A percentile compares a stretch with the other conserved stretches of the same genome.
Evolutionary conservation across 805 yeast genomes (phyloP).

Genomic region (Kurtzmaniella fragi): DNA sequence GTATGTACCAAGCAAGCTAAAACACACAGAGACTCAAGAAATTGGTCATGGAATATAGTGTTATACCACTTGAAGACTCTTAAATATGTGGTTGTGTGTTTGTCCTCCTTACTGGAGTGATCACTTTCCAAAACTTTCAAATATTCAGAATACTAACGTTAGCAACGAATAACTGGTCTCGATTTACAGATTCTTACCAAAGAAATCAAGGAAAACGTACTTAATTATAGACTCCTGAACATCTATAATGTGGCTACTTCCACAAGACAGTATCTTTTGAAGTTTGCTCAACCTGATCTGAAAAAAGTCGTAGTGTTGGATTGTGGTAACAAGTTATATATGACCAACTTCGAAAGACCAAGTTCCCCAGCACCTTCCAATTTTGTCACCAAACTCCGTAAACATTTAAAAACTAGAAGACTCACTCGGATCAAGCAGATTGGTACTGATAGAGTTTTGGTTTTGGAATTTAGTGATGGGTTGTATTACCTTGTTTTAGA

Average conservation of each 20-base stretch:
- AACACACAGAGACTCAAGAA: too few relatives aligned
- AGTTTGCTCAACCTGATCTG: conserved; percentile 79
- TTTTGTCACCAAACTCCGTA: conserved; percentile 80
- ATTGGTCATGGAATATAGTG: too few relatives aligned
- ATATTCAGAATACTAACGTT: not conserved
- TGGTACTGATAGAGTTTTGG: conserved; percentile 77
- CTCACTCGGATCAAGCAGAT: conserved; percentile 70
- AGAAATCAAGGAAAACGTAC: conserved; percentile 56
- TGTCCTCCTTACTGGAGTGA: too few relatives aligned
- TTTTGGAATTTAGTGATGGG: conserved; percentile 82
- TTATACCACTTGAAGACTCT: too few relatives aligned
- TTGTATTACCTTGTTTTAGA: conserved; percentile 73
- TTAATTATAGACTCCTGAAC: conserved; percentile 72
- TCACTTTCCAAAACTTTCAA: too few relatives aligned
- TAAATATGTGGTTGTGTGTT: too few relatives aligned
- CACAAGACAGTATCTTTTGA: conserved; percentile 66
- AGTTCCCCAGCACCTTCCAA: conserved; percentile 78
- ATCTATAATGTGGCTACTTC: conserved; percentile 76
- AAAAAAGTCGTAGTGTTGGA: conserved; percentile 74
- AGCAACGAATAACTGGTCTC: conserved; percentile 84
- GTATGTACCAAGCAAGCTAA: too few relatives aligned
- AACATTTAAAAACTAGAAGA: conserved; percentile 77
- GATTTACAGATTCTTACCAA: conserved; percentile 69
- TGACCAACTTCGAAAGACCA: conserved; percentile 77
- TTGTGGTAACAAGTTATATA: conserved; percentile 77